Evolutionary conservation across 257 asterid species (phyloP).

Genomic region (Plantago elongata): DNA sequence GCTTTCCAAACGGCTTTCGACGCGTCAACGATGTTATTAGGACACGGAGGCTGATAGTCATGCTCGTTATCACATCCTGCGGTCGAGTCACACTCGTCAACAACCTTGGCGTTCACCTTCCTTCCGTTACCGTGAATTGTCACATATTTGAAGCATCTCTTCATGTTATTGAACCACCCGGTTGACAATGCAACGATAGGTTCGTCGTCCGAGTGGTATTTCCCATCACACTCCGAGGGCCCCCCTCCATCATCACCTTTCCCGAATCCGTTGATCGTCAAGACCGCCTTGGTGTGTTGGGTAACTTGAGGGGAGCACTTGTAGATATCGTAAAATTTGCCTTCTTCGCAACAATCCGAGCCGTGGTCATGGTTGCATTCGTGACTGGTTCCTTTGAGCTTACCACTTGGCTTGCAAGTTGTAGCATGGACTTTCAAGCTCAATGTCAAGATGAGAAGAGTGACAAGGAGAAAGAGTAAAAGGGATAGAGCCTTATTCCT

Average conservation of each 20-base stretch:
- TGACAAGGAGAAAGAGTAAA: slow-evolving; percentile 20
- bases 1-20: slow-evolving; percentile 39
- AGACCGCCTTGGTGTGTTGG: slow-evolving; percentile 28
- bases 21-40: slow-evolving; percentile 37
- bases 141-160: slow-evolving; percentile 30
- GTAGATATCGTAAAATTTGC: slow-evolving; percentile 30
- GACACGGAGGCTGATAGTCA: slow-evolving; percentile 44
- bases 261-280: slow-evolving; percentile 34
- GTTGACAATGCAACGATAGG: slow-evolving; percentile 41
- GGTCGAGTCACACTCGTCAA: slow-evolving; percentile 48
- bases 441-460: neutral
- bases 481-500: neutral
- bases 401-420: slow-evolving; percentile 33
- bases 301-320: slow-evolving; percentile 36
- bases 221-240: slow-evolving; percentile 35
- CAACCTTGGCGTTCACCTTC: slow-evolving; percentile 41
- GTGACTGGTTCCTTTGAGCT: slow-evolving; percentile 21
- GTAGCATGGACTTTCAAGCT: slow-evolving; percentile 6
- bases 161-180: slow-evolving; percentile 35
- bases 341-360: slow-evolving; percentile 32
- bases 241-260: slow-evolving; percentile 38
- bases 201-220: slow-evolving; percentile 33
- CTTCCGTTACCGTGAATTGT: slow-evolving; percentile 32
- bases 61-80: slow-evolving; percentile 43
- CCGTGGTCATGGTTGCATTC: slow-evolving; percentile 28